Percentiles rank a stretch among this genome's conserved stretches.
These are phyloP conservation scores for Linderina pennispora DNA, from an alignment of 192 early-diverging fungal genomes.

Conservation along the genomic window DNA sequence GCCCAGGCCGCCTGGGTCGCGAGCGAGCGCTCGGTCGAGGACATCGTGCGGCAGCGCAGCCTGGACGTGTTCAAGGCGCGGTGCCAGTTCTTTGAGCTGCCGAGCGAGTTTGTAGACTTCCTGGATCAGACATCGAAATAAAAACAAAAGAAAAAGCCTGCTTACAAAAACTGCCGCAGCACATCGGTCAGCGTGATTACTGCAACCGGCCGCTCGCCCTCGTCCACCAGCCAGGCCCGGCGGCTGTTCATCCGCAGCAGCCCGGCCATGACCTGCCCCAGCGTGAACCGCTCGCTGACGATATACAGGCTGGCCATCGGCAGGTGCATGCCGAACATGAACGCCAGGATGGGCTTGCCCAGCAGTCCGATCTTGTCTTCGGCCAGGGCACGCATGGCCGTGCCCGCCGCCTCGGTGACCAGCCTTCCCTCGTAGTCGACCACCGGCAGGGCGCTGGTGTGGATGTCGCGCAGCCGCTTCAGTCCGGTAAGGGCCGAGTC, in stretches of 20 bases:
- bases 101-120: slow-evolving; percentile 46
- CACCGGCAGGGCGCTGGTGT: slow-evolving; percentile 37
- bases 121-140: slow-evolving; percentile 21
- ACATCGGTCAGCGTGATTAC: slow-evolving; percentile 43
- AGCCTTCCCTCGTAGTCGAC: slow-evolving; percentile 36
- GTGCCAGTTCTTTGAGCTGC: slow-evolving; percentile 55
- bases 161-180: slow-evolving; percentile 24
- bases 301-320: slow-evolving; percentile 25
- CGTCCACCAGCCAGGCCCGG: slow-evolving; percentile 42
- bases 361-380: slow-evolving; percentile 20
- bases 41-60: slow-evolving; percentile 62
- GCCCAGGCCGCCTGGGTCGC: slow-evolving; percentile 59
- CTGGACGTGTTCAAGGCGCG: slow-evolving; percentile 61
- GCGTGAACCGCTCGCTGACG: slow-evolving; percentile 29
- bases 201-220: slow-evolving; percentile 21
- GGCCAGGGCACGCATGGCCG: slow-evolving; percentile 25
- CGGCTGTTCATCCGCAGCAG: slow-evolving; percentile 38
- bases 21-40: slow-evolving; percentile 64
- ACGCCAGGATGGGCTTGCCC: slow-evolving; percentile 41
- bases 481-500: slow-evolving; percentile 35
- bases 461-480: slow-evolving; percentile 16
- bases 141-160: neutral
- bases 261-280: slow-evolving; percentile 41
- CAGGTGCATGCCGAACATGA: slow-evolving; percentile 25
- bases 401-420: slow-evolving; percentile 34